Evolutionary conservation across 75 land plant species (phyloP).

Genomic region (Azolla pinnata): DNA sequence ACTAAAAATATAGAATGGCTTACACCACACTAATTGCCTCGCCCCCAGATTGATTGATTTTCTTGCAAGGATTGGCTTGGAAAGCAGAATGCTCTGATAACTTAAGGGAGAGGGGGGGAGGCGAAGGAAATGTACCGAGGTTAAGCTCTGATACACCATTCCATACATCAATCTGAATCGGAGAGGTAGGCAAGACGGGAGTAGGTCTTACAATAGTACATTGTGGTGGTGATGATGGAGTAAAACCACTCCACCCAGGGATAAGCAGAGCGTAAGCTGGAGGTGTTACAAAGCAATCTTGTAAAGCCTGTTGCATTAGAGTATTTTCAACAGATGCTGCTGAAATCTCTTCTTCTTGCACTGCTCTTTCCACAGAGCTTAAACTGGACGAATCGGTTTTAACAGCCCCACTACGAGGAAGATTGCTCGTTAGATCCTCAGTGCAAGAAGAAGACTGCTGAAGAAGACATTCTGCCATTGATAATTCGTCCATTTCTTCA

Average conservation of each 20-base stretch:
- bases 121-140: neutral
- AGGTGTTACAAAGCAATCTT: neutral
- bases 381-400: neutral
- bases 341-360: no score
- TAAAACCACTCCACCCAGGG: neutral
- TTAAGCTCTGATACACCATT: neutral
- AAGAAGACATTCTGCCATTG: neutral
- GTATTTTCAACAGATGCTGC: neutral
- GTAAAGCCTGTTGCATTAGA: no score
- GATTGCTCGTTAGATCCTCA: no score
- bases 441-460: no score
- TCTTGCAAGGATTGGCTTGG: no score
- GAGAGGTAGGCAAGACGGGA: neutral
- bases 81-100: neutral
- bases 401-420: neutral
- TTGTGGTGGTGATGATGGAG: neutral
- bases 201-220: neutral
- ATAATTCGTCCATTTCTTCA: neutral
- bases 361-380: no score
- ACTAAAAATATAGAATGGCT: no score
- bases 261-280: neutral
- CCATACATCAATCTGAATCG: constrained; percentile 1
- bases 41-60: no score
- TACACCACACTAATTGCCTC: no score
- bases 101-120: neutral